Evolutionary conservation across 805 yeast genomes (phyloP), one percentile per base, ranked within the genome.

Genomic region (Ogataea parapolymorpha): DNA sequence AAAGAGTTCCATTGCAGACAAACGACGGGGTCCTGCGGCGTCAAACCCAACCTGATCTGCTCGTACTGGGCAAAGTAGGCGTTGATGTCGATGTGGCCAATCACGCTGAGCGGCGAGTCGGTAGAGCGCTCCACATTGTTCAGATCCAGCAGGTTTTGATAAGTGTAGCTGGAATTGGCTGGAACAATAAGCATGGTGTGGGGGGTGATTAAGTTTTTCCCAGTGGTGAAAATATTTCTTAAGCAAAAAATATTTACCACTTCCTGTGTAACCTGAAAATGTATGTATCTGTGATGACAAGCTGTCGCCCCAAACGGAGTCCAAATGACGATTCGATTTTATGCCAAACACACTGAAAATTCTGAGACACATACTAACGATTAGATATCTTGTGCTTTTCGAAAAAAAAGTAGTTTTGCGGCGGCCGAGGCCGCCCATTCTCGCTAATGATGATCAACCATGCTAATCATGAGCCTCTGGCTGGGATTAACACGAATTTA

Each of bases 31-130:
- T 80, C 90, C 2, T 79, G 77, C 2, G 66, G 67, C 2, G 80
- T 62, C 12, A 83, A 63, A 0, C 82, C 82, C 13, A 87, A 70
- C 30, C 96, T 65, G 5, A 86, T 67, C 50, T 84, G 91, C 55
- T 93, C 97, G 23, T 83, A 93, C 58, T 93, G 99, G 0, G 99
- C 96, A 63, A 85, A 93, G 61, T 90, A 93, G 10, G 98, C 97
- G 65, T 93, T 95, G 54, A 88, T 75, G 63, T 93, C 99, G 17
- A 93, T 74, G 53, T 89, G 95, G 6, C 84, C 89, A 27, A 93
- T 75, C 17, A 85, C 84, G 0, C 96, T 71, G 9, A 91, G 66
- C 2, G 91, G 87, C 45, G 89, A 80, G 6, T 55, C 52, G 58
- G 75, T 80, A 2, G 93, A 67, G 10, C 62, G 67, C 2, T 54